Percentiles rank a stretch among this genome's conserved stretches.
These are phyloP conservation scores for Mucor irregularis DNA, from an alignment of 371 early-diverging fungal genomes.

Conservation along the genomic window DNA sequence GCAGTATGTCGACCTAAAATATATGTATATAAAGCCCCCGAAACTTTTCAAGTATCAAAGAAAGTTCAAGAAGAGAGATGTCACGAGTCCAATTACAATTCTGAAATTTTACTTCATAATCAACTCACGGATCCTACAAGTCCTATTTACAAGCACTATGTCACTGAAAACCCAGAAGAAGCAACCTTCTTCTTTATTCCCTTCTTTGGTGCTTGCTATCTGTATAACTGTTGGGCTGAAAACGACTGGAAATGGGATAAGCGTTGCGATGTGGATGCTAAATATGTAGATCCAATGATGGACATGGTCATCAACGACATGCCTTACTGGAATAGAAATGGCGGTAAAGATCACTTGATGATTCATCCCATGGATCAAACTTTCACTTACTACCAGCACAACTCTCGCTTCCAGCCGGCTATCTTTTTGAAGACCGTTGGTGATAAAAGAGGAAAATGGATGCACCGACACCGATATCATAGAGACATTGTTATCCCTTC, in stretches of 20 bases:
- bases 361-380: conserved; percentile 58
- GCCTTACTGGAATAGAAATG: conserved; percentile 54
- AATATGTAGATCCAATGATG: conserved; percentile 58
- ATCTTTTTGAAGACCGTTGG: conserved; percentile 56
- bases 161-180: conserved; percentile 52
- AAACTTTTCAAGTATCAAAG: conserved; percentile 38
- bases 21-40: conserved; percentile 54
- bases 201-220: conserved; percentile 58
- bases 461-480: conserved; percentile 44
- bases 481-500: conserved; percentile 60
- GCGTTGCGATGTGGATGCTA: conserved; percentile 49
- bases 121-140: conserved; percentile 47
- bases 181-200: conserved; percentile 59
- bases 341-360: conserved; percentile 53
- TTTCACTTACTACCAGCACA: conserved; percentile 45
- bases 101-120: conserved; percentile 44
- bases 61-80: conserved; percentile 31
- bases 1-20: conserved; percentile 55
- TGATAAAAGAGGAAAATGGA: conserved; percentile 44
- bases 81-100: conserved; percentile 51
- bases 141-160: conserved; percentile 43
- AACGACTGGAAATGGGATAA: conserved; percentile 51
- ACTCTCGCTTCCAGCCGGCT: conserved; percentile 45
- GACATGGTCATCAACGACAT: conserved; percentile 45
- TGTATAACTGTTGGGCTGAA: conserved; percentile 49